phyloP scores from a whole-genome alignment of 2,329 filamentous ascomycete genomes.

The Exophiala calicioides region DNA sequence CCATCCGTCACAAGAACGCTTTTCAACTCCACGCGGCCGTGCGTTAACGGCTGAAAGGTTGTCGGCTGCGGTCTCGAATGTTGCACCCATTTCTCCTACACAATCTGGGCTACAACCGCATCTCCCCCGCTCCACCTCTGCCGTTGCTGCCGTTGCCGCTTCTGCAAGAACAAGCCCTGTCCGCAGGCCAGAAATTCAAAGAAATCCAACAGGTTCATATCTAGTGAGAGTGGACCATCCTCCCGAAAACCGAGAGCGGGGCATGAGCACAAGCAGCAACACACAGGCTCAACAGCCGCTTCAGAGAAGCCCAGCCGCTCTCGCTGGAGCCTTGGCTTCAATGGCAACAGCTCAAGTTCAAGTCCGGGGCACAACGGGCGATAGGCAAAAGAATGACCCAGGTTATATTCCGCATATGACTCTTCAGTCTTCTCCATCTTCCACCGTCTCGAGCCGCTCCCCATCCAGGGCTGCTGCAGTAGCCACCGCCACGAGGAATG shows the following conservation, averaged over 20 bases:
- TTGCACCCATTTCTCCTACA: conserved; percentile 18
- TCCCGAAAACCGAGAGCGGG: conserved; percentile 11
- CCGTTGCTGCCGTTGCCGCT: conserved; percentile 25
- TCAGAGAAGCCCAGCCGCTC: conserved; percentile 20
- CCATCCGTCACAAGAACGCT: conserved; percentile 7
- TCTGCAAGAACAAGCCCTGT: conserved; percentile 27
- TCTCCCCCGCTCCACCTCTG: conserved; percentile 25
- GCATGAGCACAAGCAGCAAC: conserved; percentile 22
- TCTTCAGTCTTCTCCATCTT: conserved; percentile 8
- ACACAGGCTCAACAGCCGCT: conserved; percentile 9
- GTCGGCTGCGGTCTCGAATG: conserved; percentile 9
- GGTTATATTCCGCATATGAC: conserved; percentile 13
- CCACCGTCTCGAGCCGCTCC: conserved; percentile 12
- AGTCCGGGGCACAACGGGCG: conserved; percentile 8
- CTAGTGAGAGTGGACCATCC: conserved; percentile 10
- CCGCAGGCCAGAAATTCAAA: conserved; percentile 18
- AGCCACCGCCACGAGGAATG: conserved; percentile 22
- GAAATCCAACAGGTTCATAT: conserved; percentile 16
- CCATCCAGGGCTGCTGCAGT: conserved; percentile 20
- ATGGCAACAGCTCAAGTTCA: conserved; percentile 17
- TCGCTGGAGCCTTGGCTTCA: conserved; percentile 24
- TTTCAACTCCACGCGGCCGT: conserved; percentile 14
- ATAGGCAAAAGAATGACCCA: conserved; percentile 17
- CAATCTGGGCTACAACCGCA: conserved; percentile 12
- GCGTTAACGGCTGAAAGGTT: conserved; percentile 10